Conservation (phyloP, 371 early-diverging fungal genomes). For the Mucor mucedo region DNA sequence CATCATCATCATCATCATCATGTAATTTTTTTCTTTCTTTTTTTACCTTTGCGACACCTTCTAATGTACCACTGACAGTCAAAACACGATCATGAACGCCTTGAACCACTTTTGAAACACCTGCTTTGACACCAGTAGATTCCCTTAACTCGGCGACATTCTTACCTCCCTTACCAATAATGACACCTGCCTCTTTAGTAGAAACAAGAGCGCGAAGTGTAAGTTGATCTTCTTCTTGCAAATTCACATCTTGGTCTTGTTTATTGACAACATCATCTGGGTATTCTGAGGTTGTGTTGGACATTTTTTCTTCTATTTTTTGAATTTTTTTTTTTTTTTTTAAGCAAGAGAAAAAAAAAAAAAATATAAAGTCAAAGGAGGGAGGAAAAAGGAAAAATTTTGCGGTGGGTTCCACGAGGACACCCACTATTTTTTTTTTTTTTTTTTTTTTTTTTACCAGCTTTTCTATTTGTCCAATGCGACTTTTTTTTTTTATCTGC, state of each 20-base stretch:
- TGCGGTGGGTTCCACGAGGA: no score
- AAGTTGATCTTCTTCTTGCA: slow-evolving; percentile 40
- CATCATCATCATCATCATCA: slow-evolving; percentile 8
- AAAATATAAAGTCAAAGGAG: no score
- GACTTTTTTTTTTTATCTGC: no score
- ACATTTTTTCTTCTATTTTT: no score
- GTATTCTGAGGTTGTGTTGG: slow-evolving; percentile 11
- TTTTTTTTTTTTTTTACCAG: no score
- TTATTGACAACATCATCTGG: slow-evolving; percentile 8
- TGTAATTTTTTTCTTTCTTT: no score
- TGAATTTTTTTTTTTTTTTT: no score
- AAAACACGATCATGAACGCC: slow-evolving; percentile 87
- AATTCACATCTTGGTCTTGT: slow-evolving; percentile 2
- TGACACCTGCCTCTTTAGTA: slow-evolving; percentile 92
- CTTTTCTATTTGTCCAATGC: no score
- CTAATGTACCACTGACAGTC: slow-evolving; percentile 79
- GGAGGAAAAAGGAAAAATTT: no score
- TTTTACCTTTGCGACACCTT: slow-evolving; percentile 71
- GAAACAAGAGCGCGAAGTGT: slow-evolving; percentile 86
- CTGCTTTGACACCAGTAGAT: slow-evolving; percentile 80
- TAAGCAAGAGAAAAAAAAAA: no score
- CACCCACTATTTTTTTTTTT: no score
- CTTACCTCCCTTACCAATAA: slow-evolving; percentile 91
- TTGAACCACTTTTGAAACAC: slow-evolving; percentile 85
- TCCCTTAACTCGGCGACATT: slow-evolving; percentile 87